Evolutionary conservation across 176 grass and related monocot genomes (phyloP), one percentile per base, ranked within the genome.

Genomic region (Cenchrus purpureus): DNA sequence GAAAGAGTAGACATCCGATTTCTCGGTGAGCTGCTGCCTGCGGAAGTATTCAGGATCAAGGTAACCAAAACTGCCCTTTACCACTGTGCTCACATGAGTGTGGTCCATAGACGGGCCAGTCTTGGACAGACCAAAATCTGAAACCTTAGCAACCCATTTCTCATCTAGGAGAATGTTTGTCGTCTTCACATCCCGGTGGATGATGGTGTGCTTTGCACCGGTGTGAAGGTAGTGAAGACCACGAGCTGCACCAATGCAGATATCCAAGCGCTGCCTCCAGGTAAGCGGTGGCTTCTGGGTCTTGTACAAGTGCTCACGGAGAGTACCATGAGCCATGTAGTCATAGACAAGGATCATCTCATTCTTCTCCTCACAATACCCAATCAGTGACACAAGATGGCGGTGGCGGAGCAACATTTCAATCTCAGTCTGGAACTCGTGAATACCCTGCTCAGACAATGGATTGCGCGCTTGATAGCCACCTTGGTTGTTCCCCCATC

Each of bases 21-120:
- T 98, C 31, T 95, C 95, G 0, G 95, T 98, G 44, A 98, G 92
- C 71, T 95, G 92, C 84, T 98, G 95, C 79, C 95, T 88, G 80
- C 95, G 88, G 79, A 95, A 95, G 77, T 97, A 97, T 49, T 97
- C 95, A 10, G 95, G 95, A 42, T 97, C 95, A 0, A 97, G 90
- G 76, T 97, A 98, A 53, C 95, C 95, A 40, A 98, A 98, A 90
- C 95, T 98, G 42, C 95, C 95, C 87, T 98, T 98, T 42, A 98
- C 95, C 67, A 98, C 93, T 6, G 95, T 98, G 87, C 95, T 98
- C 78, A 98, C 95, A 87, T 98, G 95, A 17, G 95, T 97, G 68
- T 98, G 77, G 71, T 98, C 95, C 76, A 98, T 89, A 8, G 93
- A 86, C 44, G 91, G 95, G n/a, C 92, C 93, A 63, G 93, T 98